phyloP scores from a whole-genome alignment of 83 land plant genomes.

The Isoetes engelmannii region DNA sequence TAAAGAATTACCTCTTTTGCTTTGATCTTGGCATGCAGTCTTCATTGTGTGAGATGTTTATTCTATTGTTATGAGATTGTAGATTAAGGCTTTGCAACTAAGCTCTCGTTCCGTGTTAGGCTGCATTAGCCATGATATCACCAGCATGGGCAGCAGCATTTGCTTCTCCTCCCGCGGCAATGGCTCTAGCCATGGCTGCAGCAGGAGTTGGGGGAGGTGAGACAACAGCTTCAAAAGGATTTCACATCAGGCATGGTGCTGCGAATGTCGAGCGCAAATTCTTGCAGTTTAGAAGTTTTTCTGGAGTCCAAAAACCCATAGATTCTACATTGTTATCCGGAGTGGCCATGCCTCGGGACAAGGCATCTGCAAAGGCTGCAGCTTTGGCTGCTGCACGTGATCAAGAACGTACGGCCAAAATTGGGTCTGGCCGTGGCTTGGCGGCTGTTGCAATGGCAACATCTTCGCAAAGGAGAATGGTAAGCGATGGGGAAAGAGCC shows the following conservation, averaged over 20 bases:
- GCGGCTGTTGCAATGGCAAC: slow-evolving; percentile 99
- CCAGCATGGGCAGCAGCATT: slow-evolving; percentile 99
- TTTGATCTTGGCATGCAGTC: too few relatives aligned
- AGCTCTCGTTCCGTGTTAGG: slow-evolving; percentile 35
- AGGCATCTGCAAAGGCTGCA: slow-evolving; percentile 92
- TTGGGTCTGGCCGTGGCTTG: slow-evolving; percentile 95
- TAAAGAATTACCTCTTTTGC: too few relatives aligned
- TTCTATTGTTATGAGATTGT: background rate
- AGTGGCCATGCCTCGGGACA: slow-evolving; percentile 61
- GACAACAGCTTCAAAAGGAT: slow-evolving; percentile 33
- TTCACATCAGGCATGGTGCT: slow-evolving; percentile 51
- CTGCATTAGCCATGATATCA: slow-evolving; percentile 87
- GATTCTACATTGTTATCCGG: slow-evolving; percentile 38
- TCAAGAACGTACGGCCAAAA: slow-evolving; percentile 90
- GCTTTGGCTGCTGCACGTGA: slow-evolving; percentile 96
- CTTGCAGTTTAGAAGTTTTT: slow-evolving; percentile 57
- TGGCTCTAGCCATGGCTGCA: slow-evolving; percentile 99
- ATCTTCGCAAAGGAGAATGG: slow-evolving; percentile 75
- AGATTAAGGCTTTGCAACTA: background rate
- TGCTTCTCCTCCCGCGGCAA: slow-evolving; percentile 99
- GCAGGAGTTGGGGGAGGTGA: slow-evolving; percentile 91
- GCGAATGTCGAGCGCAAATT: slow-evolving; percentile 60
- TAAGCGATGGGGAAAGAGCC: slow-evolving; percentile 72
- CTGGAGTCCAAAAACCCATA: slow-evolving; percentile 63
- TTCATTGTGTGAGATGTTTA: too few relatives aligned